A percentile compares a stretch with the other conserved stretches of the same genome.
These are phyloP conservation scores for Vinca minor DNA, from an alignment of 257 asterid species.

Conservation along the genomic window DNA sequence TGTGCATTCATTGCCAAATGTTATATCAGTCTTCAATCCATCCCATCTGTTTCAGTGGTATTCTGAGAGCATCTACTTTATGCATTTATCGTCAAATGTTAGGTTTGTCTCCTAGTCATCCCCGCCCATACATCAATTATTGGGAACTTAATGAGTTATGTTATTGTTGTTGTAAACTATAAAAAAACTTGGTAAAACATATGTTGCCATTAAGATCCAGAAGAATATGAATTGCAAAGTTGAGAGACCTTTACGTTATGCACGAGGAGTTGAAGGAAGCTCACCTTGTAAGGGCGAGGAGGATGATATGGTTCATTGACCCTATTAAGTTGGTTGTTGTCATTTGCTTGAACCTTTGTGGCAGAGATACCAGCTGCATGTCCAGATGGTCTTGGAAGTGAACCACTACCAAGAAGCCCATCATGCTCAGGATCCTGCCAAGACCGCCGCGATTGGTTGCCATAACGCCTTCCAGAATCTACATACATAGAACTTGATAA, in stretches of 20 bases:
- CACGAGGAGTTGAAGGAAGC: slow-evolving; percentile 4
- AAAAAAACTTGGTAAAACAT: background rate
- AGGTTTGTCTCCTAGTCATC: too few species aligned
- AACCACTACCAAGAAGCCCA: slow-evolving; percentile 97
- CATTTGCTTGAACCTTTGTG: slow-evolving; percentile 49
- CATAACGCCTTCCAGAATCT: slow-evolving; percentile 69
- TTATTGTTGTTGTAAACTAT: too few species aligned
- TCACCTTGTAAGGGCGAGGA: slow-evolving; percentile 96
- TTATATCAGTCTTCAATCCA: too few species aligned
- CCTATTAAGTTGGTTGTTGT: slow-evolving; percentile 52
- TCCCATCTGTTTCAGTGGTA: too few species aligned
- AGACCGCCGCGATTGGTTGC: slow-evolving; percentile 53
- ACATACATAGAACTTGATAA: slow-evolving; percentile 6
- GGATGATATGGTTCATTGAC: slow-evolving; percentile 91
- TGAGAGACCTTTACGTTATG: slow-evolving; percentile 6
- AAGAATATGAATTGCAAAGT: background rate
- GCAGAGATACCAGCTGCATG: slow-evolving; percentile 52
- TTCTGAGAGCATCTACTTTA: too few species aligned
- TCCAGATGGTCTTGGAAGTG: slow-evolving; percentile 79
- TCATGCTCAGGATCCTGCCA: slow-evolving; percentile 92
- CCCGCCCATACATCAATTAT: too few species aligned
- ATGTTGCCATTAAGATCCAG: background rate
- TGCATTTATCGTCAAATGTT: too few species aligned
- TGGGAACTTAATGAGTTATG: too few species aligned
- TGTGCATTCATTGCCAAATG: too few species aligned